Conservation (phyloP, 495 filamentous ascomycete genomes). For the Jackrogersella multiformis region DNA sequence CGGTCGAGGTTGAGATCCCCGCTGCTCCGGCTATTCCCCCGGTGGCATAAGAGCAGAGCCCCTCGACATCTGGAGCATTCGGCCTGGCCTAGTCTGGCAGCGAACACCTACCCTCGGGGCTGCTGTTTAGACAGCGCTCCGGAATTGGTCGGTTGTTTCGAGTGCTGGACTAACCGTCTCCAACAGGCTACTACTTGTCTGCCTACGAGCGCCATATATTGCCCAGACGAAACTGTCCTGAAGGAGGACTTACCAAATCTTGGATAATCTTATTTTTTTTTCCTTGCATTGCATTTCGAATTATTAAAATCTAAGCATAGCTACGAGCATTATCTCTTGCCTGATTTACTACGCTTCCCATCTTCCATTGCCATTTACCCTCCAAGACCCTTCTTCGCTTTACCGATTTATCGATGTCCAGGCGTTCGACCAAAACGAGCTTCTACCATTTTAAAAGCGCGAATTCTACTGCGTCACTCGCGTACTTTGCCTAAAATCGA, state of each 20-base stretch:
- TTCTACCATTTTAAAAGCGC: conserved; percentile 14
- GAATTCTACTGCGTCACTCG: conserved; percentile 9
- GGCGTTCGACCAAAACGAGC: conserved; percentile 7
- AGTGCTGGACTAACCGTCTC: background rate
- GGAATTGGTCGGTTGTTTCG: conserved; percentile 1
- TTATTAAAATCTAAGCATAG: conserved; percentile 40
- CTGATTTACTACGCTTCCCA: conserved; percentile 22
- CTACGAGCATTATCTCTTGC: conserved; percentile 25
- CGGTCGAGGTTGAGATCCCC: conserved; percentile 48
- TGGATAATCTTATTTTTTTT: conserved; percentile 30
- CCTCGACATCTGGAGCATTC: conserved; percentile 1
- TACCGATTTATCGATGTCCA: conserved; percentile 14
- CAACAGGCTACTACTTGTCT: background rate
- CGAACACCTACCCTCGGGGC: background rate
- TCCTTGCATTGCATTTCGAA: conserved; percentile 33
- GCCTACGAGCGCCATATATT: conserved; percentile 16
- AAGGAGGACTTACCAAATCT: conserved; percentile 15
- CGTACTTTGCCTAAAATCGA: conserved; percentile 1
- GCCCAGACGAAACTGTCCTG: conserved; percentile 2
- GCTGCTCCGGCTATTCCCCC: conserved; percentile 47
- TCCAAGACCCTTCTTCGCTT: conserved; percentile 8
- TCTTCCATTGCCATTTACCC: conserved; percentile 16
- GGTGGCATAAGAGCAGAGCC: conserved; percentile 42
- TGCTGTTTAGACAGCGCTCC: conserved; percentile 1
- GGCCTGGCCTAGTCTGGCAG: conserved; percentile 7